A percentile compares a stretch with the other conserved stretches of the same genome.
These are phyloP conservation scores for Cystobasidium slooffiae DNA, from an alignment of 1,284 basidiomycete genomes.

Conservation along the genomic window DNA sequence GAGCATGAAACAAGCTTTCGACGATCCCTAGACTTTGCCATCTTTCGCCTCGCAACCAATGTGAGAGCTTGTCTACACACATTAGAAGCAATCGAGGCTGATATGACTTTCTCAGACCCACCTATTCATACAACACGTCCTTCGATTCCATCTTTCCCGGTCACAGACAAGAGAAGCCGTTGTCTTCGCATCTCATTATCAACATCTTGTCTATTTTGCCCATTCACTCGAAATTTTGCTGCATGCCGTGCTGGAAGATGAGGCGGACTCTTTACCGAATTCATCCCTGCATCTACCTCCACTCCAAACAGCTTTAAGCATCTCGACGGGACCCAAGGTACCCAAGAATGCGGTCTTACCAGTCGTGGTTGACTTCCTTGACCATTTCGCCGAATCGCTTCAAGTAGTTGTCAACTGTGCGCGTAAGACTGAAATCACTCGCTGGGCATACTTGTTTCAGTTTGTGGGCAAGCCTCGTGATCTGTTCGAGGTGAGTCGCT, in stretches of 20 bases:
- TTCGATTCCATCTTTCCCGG: conserved; percentile 79
- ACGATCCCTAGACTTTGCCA: conserved; percentile 80
- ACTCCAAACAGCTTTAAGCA: conserved; percentile 12
- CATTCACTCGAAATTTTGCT: conserved; percentile 93
- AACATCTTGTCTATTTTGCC: conserved; percentile 85
- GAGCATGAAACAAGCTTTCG: conserved; percentile 83
- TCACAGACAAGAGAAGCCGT: conserved; percentile 78
- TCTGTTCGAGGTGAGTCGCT: conserved; percentile 67
- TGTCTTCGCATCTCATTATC: conserved; percentile 82
- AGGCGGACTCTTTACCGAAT: conserved; percentile 60
- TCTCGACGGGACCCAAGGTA: conserved; percentile 23
- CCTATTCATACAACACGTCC: conserved; percentile 89
- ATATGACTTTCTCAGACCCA: conserved; percentile 67
- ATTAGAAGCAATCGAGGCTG: background rate
- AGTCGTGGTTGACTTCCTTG: conserved; percentile 83
- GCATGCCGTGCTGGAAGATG: conserved; percentile 92
- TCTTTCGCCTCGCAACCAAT: conserved; percentile 89
- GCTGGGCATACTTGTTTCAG: conserved; percentile 87
- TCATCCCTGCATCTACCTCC: conserved; percentile 6
- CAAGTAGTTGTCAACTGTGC: conserved; percentile 96
- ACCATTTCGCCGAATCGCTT: conserved; percentile 86
- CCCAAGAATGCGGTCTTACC: conserved; percentile 64
- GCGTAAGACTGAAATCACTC: conserved; percentile 90
- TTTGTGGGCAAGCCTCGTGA: conserved; percentile 85
- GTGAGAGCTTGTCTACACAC: conserved; percentile 60